Evolutionary conservation across 2,329 filamentous ascomycete species (phyloP), one percentile per base, ranked within the genome.

Genomic region (Neopestalotiopsis clavispora): DNA sequence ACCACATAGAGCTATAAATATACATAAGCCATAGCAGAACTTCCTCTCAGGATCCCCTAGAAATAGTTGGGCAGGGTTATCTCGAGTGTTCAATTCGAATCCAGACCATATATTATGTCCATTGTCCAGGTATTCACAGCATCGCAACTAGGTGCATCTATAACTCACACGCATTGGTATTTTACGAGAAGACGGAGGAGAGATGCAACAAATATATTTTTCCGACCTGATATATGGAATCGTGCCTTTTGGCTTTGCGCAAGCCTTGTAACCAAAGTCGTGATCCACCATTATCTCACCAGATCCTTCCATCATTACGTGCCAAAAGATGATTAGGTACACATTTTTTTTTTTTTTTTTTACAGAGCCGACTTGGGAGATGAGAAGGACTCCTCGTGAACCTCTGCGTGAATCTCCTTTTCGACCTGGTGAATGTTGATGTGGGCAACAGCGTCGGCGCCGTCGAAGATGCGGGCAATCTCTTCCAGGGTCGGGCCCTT

Each of bases 401-500:
- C 78, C 13, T 76, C 75, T 32, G 74, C 73, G 42, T 80, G 75
- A 45, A 85, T 80, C 73, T 89, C 86, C 79, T 89, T 88, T 72
- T 88, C 84, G 58, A 89, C 83, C 75, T 88, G 84, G 34, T 84
- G 80, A 59, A 89, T 78, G 75, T 88, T 84, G 70, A 90, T 82
- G 71, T 86, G 83, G 6, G 84, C 86, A 13, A 88, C 84, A 40
- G 67, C 70, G 42, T 86, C 82, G 34, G 89, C 86, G 52, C 90
- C 91, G 73, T 93, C 91, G 74, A 93, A 93, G 77, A 93, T 91
- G 74, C 87, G 87, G 61, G 90, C 88, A 71, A 92, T 86, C 76
- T 92, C 90, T 77, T 93, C 91, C 0, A 93, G 87, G 1, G 90
- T 92, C 0, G 90, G 89, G 3, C 91, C 90, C 74, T 88, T 89